These are phyloP conservation scores for Leptosphaerulina australis DNA, from an alignment of 2,329 filamentous ascomycete genomes.

Conservation along the genomic window DNA sequence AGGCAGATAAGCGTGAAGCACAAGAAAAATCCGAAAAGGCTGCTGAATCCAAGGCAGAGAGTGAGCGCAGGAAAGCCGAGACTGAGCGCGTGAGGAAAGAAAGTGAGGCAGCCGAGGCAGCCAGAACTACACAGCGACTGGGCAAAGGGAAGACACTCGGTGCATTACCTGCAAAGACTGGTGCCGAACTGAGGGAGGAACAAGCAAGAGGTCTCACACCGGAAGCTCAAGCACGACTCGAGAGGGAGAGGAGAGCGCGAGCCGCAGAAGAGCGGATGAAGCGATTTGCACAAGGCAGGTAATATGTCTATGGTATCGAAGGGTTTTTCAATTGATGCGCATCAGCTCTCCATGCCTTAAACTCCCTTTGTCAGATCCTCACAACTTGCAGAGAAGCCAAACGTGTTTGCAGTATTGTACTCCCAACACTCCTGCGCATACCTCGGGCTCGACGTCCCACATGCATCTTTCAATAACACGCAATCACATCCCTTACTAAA, in stretches of 20 bases:
- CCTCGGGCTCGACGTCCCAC: slow-evolving; percentile 49
- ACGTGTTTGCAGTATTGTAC: slow-evolving; percentile 50
- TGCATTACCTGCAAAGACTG: slow-evolving; percentile 68
- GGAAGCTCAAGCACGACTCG: slow-evolving; percentile 82
- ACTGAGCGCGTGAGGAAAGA: slow-evolving; percentile 71
- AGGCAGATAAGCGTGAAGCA: slow-evolving; percentile 72
- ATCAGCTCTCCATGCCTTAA: background rate
- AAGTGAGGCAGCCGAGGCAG: slow-evolving; percentile 56
- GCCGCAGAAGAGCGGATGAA: slow-evolving; percentile 88
- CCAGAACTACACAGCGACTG: slow-evolving; percentile 57
- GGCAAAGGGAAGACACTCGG: slow-evolving; percentile 61
- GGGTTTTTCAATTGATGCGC: background rate
- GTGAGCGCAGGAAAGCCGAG: slow-evolving; percentile 72
- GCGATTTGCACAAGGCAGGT: slow-evolving; percentile 48
- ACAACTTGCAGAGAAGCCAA: slow-evolving; percentile 50
- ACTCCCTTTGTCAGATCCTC: slow-evolving; percentile 39
- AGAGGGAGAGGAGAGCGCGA: slow-evolving; percentile 86
- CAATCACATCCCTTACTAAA: slow-evolving; percentile 54
- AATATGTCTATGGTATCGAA: no score
- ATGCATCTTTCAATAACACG: slow-evolving; percentile 50
- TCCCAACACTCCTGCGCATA: slow-evolving; percentile 50
- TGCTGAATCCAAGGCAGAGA: slow-evolving; percentile 65
- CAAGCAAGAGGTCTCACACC: slow-evolving; percentile 83
- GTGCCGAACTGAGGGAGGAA: slow-evolving; percentile 80
- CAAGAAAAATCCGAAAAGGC: slow-evolving; percentile 73